Conservation (phyloP, 2,329 filamentous ascomycete genomes). For the Leptographium flavum region DNA sequence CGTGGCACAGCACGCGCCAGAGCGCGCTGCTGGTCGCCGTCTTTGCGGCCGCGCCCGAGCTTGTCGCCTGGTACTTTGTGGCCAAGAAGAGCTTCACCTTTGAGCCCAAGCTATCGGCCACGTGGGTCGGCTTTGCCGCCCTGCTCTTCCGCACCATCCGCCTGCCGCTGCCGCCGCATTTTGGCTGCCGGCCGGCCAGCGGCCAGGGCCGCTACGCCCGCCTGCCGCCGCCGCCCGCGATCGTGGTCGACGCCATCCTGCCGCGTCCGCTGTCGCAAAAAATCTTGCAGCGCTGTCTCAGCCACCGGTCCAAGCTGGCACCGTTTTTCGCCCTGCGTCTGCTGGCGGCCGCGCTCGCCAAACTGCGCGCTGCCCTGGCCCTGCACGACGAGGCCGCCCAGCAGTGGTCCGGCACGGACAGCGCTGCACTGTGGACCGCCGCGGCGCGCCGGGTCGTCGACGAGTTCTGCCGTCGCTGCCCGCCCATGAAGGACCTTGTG, state of each 20-base stretch:
- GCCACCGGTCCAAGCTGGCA: constrained; percentile 62
- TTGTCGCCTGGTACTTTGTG: constrained; percentile 77
- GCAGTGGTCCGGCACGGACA: no score
- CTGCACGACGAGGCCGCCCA: constrained; percentile 36
- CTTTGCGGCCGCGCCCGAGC: constrained; percentile 69
- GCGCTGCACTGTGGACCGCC: constrained; percentile 51
- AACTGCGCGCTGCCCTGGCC: constrained; percentile 51
- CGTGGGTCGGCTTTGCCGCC: constrained; percentile 88
- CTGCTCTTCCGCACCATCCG: constrained; percentile 74
- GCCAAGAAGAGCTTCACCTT: constrained; percentile 69
- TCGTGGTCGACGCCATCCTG: constrained; percentile 74
- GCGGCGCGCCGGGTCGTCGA: constrained; percentile 52
- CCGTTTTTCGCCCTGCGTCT: constrained; percentile 75
- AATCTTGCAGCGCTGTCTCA: constrained; percentile 63
- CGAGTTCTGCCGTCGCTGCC: constrained; percentile 65
- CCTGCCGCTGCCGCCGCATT: constrained; percentile 55
- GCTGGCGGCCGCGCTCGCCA: constrained; percentile 64
- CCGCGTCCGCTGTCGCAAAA: constrained; percentile 72
- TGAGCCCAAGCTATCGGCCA: constrained; percentile 81
- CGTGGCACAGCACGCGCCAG: constrained; percentile 70
- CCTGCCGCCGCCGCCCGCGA: constrained; percentile 65
- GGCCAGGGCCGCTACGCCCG: no score
- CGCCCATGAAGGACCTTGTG: constrained; percentile 69
- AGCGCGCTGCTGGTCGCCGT: constrained; percentile 69
- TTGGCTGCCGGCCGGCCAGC: no score